Evolutionary conservation across 371 early-diverging fungal genomes (phyloP), one percentile per base, ranked within the genome.

Genomic region (Mortierella sp.): DNA sequence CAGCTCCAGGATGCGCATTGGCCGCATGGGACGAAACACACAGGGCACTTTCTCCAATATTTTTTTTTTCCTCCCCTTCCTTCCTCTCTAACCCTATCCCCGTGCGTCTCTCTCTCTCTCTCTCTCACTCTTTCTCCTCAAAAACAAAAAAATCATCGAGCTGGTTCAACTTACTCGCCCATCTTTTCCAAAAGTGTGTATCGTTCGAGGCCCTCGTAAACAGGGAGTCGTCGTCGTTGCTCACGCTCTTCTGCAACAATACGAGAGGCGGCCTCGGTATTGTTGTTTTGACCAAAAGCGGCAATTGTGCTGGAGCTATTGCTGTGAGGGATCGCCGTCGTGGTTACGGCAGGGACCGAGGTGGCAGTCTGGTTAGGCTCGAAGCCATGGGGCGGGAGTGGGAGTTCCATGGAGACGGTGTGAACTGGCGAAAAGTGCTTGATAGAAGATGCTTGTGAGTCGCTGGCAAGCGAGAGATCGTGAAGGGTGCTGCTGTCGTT

Each of bases 111-210:
- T 37, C 37, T 37, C 37, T 37, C 37, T 3, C 37, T 9, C 37
- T 37, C 5, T 37, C 9, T 3, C 23, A 19, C 11, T 23, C 12
- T 23, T 53, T 23, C 5, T 12, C 7, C 53, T 23, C 23, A 23
- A 23, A 9, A 15, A 47, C 14, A 64, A 4, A n/a, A 55, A 9
- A 9, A 37, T 9, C 9, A 5, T 37, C 9, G 37, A 44, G 4
- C 28, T 19, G 21, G 16, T 29, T 19, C 21, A 53, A 87, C 90
- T 80, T 87, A 90, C 92, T 90, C 92, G 74, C 92, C 92, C 80
- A 91, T 81, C 67, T 90, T 91, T 25, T 85, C 80, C 29, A 88
- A 28, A 16, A 91, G 63, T 19, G 59, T 70, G 65, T 84, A 91
- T 25, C 82, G 73, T 59, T 87, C 85, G n/a, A 91, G 65, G 18